These are phyloP conservation scores for Petrea volubilis DNA, from an alignment of 257 asterid genomes.

Conservation along the genomic window DNA sequence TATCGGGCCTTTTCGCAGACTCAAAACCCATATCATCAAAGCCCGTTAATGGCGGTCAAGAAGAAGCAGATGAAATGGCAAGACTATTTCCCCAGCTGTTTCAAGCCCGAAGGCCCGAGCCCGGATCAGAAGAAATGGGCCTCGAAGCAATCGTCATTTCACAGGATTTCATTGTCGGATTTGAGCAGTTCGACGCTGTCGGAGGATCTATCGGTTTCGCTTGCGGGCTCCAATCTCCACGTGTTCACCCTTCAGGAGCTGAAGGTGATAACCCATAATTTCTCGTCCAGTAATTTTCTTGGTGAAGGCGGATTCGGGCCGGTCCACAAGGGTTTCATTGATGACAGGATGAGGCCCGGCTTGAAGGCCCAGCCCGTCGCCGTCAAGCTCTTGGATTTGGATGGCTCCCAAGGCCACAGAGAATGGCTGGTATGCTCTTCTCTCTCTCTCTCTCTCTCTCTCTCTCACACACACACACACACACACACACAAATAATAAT, in stretches of 20 bases:
- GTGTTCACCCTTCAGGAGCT: constrained; percentile 59
- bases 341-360: constrained; percentile 62
- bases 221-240: constrained; percentile 64
- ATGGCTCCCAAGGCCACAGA: constrained; percentile 73
- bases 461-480: too few species aligned
- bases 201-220: constrained; percentile 58
- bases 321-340: constrained; percentile 77
- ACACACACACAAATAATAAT: too few species aligned
- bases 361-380: constrained; percentile 83
- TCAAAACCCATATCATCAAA: not conserved
- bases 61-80: constrained; percentile 46
- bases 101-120: constrained; percentile 28
- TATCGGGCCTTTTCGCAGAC: too few species aligned
- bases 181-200: constrained; percentile 56
- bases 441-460: not conserved
- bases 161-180: constrained; percentile 48
- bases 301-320: constrained; percentile 90
- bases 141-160: constrained; percentile 34
- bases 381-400: constrained; percentile 70
- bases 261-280: constrained; percentile 58
- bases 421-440: constrained; percentile 68
- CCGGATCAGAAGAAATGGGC: constrained; percentile 8
- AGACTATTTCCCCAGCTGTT: constrained; percentile 40
- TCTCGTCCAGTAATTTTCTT: constrained; percentile 58
- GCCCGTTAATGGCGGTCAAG: constrained; percentile 21